A percentile compares a stretch with the other conserved stretches of the same genome.
These are phyloP conservation scores for Starmerella scarabaei DNA, from an alignment of 805 yeast species.

Conservation along the genomic window DNA sequence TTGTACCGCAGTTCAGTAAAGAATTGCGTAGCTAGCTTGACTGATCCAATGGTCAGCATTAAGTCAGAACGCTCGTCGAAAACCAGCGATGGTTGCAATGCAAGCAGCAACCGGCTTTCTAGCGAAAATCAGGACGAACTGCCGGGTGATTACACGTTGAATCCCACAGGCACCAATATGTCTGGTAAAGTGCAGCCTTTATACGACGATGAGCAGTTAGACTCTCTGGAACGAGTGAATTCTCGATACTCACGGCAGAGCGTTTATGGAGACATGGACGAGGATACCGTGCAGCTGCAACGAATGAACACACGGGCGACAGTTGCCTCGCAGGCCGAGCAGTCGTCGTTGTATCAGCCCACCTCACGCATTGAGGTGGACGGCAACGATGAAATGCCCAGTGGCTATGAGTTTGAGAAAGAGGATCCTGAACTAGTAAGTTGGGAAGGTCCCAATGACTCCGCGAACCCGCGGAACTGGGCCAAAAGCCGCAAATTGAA, in stretches of 20 bases:
- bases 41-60: too few relatives aligned
- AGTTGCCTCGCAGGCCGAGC: conserved; percentile 23
- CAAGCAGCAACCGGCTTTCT: too few relatives aligned
- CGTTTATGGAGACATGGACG: conserved; percentile 33
- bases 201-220: too few relatives aligned
- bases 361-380: conserved; percentile 18
- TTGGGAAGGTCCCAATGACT: conserved; percentile 54
- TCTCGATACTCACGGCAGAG: conserved; percentile 20
- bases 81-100: too few relatives aligned
- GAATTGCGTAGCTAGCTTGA: too few relatives aligned
- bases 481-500: conserved; percentile 30
- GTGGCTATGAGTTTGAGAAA: conserved; percentile 41
- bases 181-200: too few relatives aligned
- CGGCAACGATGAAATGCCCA: conserved; percentile 24
- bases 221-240: too few relatives aligned
- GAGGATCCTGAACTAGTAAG: conserved; percentile 56
- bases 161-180: too few relatives aligned
- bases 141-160: too few relatives aligned
- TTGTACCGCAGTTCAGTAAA: too few relatives aligned
- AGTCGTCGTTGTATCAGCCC: conserved; percentile 16
- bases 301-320: conserved; percentile 37
- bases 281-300: conserved; percentile 29
- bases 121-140: too few relatives aligned
- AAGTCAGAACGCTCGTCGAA: too few relatives aligned
- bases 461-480: conserved; percentile 57